These are phyloP conservation scores for Chaetomium sp. DNA, from an alignment of 2,329 filamentous ascomycete species.

Conservation along the genomic window DNA sequence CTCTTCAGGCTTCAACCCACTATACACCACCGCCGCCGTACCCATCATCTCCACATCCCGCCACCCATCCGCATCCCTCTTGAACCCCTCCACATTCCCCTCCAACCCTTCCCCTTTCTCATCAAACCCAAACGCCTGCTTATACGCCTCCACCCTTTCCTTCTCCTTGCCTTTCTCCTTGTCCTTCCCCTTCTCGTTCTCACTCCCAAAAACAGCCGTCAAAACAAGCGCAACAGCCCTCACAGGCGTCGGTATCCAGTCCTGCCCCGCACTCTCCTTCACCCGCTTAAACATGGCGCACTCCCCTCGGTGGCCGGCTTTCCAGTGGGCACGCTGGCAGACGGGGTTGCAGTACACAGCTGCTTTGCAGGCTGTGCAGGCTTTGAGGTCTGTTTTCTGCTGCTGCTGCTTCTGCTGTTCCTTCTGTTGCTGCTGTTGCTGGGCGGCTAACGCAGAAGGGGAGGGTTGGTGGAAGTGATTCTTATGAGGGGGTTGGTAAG, in stretches of 20 bases:
- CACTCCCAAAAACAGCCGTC: constrained; percentile 23
- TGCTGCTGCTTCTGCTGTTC: no score
- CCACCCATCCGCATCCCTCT: constrained; percentile 33
- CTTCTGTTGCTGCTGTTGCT: not conserved
- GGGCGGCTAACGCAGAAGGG: not conserved
- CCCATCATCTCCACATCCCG: constrained; percentile 44
- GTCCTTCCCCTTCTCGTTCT: constrained; percentile 19
- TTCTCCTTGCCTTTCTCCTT: constrained; percentile 9
- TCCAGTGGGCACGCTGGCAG: constrained; percentile 53
- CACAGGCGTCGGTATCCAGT: constrained; percentile 47
- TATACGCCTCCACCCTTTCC: constrained; percentile 24
- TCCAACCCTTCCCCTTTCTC: constrained; percentile 30
- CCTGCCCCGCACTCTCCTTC: constrained; percentile 24
- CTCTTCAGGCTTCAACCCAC: constrained; percentile 33
- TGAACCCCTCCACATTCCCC: constrained; percentile 39
- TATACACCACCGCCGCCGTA: constrained; percentile 43
- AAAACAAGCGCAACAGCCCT: constrained; percentile 48
- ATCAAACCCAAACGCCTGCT: constrained; percentile 27
- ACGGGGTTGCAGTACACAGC: constrained; percentile 47
- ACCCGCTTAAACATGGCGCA: constrained; percentile 42
- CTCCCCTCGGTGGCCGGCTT: constrained; percentile 45
- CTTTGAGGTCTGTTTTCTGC: not conserved
- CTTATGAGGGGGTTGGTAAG: not conserved
- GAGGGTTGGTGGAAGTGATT: constrained; percentile 10
- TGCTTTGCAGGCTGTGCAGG: constrained; percentile 48